Base-by-base conservation (phyloP, 768 basidiomycete species). In the Collybia sp. region DNA sequence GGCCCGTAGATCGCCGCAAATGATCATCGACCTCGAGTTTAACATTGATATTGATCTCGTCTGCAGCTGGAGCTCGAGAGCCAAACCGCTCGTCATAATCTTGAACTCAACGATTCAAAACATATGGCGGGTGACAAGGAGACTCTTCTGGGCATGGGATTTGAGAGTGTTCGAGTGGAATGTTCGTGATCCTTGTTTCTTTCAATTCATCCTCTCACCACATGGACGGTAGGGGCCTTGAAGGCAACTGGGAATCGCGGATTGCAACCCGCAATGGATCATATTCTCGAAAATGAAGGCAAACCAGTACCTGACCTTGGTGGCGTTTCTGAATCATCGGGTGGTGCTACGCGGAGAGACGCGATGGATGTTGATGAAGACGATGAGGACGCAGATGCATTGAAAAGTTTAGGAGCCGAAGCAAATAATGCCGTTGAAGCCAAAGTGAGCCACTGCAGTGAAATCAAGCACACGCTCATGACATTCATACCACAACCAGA, bases 241-340 rank as follows among this genome's bases (percentile, higher is more conserved):
- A 85, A 84, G 54, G 88, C 89, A 5, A 96, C 93, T 8, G 77
- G 73, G 31, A 82, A 82, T 54, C 78, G 87, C 20, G 95, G 93
- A 2, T 71, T 98, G 0, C 94, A 96, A 61, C 87, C 85, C 6
- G 88, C 88, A 16, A 88, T 93, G 87, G 93, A 96, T 57, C 85
- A 88, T 63, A 70, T 96, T 32, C 67, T 96, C 32, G 87, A 84
- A 63, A 77, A 97, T 58, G 84, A 88, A 43, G 79, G 79, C 5
- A 71, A 91, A 48, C 72, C 84, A 1, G 70, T 95, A 9, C 91
- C 93, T 9, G 80, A 87, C 59, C 63, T 79, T 3, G 65, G 66
- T 18, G 62, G 65, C 12, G 73, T 75, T 2, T 60, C 64, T 2
- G 68, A 73, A 40, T 63, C 69, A 16, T 47, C 67, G 0, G 43